A percentile compares a stretch with the other conserved stretches of the same genome.
phyloP scores from a whole-genome alignment of 2,329 filamentous ascomycete species.

The Pseudocercospora crystallina region DNA sequence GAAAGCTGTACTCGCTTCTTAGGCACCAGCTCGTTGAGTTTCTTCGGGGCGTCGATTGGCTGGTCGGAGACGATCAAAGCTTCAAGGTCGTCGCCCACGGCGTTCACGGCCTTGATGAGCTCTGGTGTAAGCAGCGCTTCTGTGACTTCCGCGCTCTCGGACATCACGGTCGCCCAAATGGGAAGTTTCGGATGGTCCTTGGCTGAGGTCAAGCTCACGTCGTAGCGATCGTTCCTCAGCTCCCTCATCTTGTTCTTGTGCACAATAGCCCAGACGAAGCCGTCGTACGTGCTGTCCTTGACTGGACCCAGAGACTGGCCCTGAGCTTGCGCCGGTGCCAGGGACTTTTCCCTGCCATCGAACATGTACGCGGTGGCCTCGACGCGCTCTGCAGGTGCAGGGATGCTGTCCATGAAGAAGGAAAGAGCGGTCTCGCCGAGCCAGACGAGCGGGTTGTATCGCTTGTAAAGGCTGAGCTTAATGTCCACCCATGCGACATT shows the following conservation, averaged over 20 bases:
- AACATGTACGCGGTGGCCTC: conserved; percentile 84
- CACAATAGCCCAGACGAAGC: conserved; percentile 91
- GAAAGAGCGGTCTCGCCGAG: conserved; percentile 67
- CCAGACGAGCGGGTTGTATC: conserved; percentile 75
- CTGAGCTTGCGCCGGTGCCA: conserved; percentile 63
- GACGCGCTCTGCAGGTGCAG: conserved; percentile 67
- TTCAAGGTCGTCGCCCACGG: conserved; percentile 78
- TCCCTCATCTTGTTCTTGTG: conserved; percentile 93
- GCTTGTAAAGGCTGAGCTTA: conserved; percentile 76
- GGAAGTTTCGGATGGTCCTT: conserved; percentile 92
- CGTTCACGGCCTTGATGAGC: conserved; percentile 73
- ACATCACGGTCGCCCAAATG: conserved; percentile 90
- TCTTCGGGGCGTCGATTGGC: conserved; percentile 80
- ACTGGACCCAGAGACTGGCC: conserved; percentile 47
- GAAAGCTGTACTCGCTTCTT: conserved; percentile 85
- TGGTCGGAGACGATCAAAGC: conserved; percentile 89
- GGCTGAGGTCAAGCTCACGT: conserved; percentile 86
- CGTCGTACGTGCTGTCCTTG: conserved; percentile 69
- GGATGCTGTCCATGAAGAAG: conserved; percentile 78
- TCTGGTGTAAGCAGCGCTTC: conserved; percentile 85
- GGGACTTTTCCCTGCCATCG: conserved; percentile 82
- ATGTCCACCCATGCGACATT: conserved; percentile 91
- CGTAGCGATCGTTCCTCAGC: conserved; percentile 88
- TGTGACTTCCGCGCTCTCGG: conserved; percentile 92
- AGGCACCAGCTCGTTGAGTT: conserved; percentile 76